Base-by-base conservation (phyloP, 1,284 basidiomycete species). In the Malassezia globosa region DNA sequence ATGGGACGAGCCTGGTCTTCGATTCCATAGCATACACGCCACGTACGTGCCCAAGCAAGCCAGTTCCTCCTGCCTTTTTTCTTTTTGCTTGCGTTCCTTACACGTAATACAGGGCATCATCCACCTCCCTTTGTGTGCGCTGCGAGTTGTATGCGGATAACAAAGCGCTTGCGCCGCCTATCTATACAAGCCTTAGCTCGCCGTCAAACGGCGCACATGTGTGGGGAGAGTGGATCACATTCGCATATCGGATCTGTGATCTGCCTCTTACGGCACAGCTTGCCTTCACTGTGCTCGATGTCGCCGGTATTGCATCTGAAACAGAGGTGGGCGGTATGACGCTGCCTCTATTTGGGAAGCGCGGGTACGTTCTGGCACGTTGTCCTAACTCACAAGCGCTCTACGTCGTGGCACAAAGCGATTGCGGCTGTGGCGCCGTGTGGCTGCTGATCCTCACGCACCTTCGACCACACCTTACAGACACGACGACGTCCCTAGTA, bases 261-360 rank as follows among this genome's bases (percentile, higher is more conserved):
- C 77, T 97, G 4, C 87, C 89, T 0, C 75, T 88, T 25, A 83
- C 77, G 62, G 82, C 89, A 0, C 89, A 94, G 61, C 78, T 97
- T 46, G 83, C 85, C 0, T 86, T 96, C 66, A 96, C 92, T 1
- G 82, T 96, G 18, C 94, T 88, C 82, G 89, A 96, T 67, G 87
- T 90, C 0, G 58, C 56, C 1, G 52, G 0, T 81, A 87, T 43
- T 42, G 35, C 77, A 82, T 21, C 76, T 77, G 42, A 81, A 78
- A 16, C 86, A 7, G 81, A 71, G 39, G 54, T 95, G 1, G 90
- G 92, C 25, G 90, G 90, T 0, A 82, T 87, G 1, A 92, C 88
- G 0, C 84, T 96, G 70, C 78, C 81, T 14, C 64, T 96, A 27
- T 96, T 96, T 73, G 84, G 85, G 31, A 84, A 85, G 76, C 90